Evolutionary conservation across 331 rosid species (phyloP).

Genomic region (Rosa hybrid): DNA sequence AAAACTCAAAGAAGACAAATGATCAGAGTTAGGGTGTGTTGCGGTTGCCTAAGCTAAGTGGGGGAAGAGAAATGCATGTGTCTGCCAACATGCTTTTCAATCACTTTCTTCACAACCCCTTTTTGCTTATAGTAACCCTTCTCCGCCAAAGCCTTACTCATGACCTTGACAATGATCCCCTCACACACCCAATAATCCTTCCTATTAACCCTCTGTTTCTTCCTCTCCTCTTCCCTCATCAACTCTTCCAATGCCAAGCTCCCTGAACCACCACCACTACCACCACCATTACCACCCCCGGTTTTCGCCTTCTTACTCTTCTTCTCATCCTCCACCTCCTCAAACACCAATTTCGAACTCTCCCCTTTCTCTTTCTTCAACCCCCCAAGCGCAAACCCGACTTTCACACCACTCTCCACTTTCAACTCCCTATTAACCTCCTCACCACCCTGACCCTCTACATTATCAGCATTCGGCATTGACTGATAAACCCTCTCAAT

Average conservation of each 20-base stretch:
- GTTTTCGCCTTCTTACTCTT: constrained; percentile 35
- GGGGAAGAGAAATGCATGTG: too few species aligned
- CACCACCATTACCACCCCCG: constrained; percentile 35
- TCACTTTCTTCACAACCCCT: constrained; percentile 75
- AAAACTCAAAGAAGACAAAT: too few species aligned
- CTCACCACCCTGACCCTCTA: constrained; percentile 37
- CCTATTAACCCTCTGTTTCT: constrained; percentile 74
- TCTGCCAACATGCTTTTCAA: constrained; percentile 85
- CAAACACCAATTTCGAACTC: constrained; percentile 49
- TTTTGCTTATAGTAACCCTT: constrained; percentile 88
- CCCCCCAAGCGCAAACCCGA: constrained; percentile 73
- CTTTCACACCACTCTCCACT: constrained; percentile 62
- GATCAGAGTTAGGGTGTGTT: too few species aligned
- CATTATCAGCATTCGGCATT: constrained; percentile 35
- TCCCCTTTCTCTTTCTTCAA: constrained; percentile 53
- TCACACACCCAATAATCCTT: constrained; percentile 86
- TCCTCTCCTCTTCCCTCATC: constrained; percentile 85
- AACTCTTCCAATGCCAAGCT: constrained; percentile 61
- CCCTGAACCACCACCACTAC: constrained; percentile 37
- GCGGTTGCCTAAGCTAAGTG: too few species aligned
- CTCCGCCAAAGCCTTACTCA: constrained; percentile 84
- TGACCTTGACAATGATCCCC: constrained; percentile 82
- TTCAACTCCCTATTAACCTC: constrained; percentile 50
- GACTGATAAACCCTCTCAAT: constrained; percentile 68
- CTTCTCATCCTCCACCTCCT: constrained; percentile 62